These are phyloP conservation scores for Rhodamnia argentea DNA, from an alignment of 345 rosid species.

Conservation along the genomic window DNA sequence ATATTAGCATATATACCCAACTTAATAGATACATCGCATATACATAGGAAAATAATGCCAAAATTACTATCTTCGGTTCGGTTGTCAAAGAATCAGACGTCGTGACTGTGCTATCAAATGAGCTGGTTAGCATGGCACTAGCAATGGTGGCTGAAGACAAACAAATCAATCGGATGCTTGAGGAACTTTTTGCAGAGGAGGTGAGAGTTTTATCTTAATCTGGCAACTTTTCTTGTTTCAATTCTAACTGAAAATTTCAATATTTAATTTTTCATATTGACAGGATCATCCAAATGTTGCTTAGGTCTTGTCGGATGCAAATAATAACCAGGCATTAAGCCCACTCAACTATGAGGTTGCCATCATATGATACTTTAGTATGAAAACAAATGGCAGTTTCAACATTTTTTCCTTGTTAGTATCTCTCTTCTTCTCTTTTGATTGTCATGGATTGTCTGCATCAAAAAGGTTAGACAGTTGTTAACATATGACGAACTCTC, in stretches of 20 bases:
- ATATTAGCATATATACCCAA: too few relatives aligned
- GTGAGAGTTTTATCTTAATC: slow-evolving; percentile 11
- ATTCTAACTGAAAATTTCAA: not conserved
- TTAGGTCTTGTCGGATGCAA: not conserved
- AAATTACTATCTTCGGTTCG: too few relatives aligned
- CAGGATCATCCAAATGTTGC: not conserved
- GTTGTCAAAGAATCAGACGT: slow-evolving; percentile 47
- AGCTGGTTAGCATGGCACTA: slow-evolving; percentile 88
- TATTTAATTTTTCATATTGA: not conserved
- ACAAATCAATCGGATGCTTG: slow-evolving; percentile 87
- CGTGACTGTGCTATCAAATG: slow-evolving; percentile 85
- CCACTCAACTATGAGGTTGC: not conserved
- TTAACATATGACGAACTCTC: not conserved
- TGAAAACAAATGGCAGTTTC: not conserved
- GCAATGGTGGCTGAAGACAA: slow-evolving; percentile 96
- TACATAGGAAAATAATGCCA: too few relatives aligned
- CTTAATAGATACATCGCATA: slow-evolving; percentile 9
- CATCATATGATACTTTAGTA: not conserved
- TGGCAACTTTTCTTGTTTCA: not conserved
- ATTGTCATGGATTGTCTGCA: not conserved
- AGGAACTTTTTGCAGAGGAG: slow-evolving; percentile 84
- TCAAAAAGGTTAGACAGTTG: not conserved
- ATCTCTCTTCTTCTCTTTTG: not conserved
- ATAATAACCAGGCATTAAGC: not conserved
- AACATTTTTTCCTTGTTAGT: not conserved